These are phyloP conservation scores for Zoysia matrella DNA, from an alignment of 202 grass and related monocot genomes.

Conservation along the genomic window DNA sequence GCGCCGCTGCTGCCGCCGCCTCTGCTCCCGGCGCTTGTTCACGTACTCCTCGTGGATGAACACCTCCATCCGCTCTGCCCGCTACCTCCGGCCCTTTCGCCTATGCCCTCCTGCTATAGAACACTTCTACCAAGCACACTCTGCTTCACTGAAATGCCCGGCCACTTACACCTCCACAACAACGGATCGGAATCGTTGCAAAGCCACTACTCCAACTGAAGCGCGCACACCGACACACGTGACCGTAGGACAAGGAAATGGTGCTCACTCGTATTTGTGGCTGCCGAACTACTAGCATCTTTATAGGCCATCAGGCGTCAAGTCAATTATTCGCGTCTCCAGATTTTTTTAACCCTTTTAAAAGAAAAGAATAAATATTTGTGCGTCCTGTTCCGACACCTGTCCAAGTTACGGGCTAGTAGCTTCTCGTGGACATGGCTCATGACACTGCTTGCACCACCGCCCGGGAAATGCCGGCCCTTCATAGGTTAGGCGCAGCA, in stretches of 20 bases:
- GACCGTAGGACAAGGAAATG: neutral
- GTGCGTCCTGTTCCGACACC: neutral
- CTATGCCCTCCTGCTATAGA: neutral
- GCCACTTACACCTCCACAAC: neutral
- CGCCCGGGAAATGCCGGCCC: neutral
- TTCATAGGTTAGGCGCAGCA: neutral
- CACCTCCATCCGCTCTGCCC: conserved; percentile 34
- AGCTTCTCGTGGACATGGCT: neutral
- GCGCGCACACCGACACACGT: too few relatives aligned
- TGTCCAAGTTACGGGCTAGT: neutral
- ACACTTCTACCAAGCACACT: neutral
- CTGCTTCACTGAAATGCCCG: neutral
- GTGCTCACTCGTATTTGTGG: neutral
- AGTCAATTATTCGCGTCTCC: conserved; percentile 22
- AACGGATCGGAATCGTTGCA: neutral
- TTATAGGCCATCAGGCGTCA: conserved; percentile 27
- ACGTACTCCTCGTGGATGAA: conserved; percentile 74
- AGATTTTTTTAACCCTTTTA: neutral
- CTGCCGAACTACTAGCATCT: conserved; percentile 17
- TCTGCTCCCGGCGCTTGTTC: conserved; percentile 57
- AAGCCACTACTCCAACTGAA: too few relatives aligned
- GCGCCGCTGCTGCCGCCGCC: conserved; percentile 32
- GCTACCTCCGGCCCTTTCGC: neutral
- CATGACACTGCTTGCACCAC: neutral
- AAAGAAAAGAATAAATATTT: neutral